A percentile compares a stretch with the other conserved stretches of the same genome.
phyloP scores from a whole-genome alignment of 1,284 basidiomycete genomes.

The Ganoderma boninense region DNA sequence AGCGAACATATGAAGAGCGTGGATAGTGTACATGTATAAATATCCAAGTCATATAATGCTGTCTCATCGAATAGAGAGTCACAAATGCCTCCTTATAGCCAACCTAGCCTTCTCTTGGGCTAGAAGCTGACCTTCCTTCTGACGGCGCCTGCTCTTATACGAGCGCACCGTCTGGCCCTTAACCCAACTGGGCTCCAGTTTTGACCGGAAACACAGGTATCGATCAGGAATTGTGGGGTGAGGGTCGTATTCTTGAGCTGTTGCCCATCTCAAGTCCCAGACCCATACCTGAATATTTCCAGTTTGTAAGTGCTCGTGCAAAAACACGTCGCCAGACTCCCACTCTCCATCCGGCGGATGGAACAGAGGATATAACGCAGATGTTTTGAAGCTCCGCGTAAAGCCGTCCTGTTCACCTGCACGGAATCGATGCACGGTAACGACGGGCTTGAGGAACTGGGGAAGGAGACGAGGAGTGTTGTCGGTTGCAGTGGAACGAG shows the following conservation, averaged over 20 bases:
- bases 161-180: background rate
- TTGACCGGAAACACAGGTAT: background rate
- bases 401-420: background rate
- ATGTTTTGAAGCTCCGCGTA: background rate
- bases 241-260: background rate
- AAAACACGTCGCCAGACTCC: background rate
- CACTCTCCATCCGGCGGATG: background rate
- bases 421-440: background rate
- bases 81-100: no score
- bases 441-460: no score
- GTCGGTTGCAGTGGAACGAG: background rate
- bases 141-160: background rate
- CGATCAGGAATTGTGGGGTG: background rate
- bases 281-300: background rate
- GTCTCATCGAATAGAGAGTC: no score
- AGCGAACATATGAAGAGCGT: no score
- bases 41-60: no score
- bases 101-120: no score
- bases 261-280: background rate
- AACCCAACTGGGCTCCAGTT: background rate
- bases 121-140: background rate
- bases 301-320: background rate
- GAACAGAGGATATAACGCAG: background rate
- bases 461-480: no score
- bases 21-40: no score